Evolutionary conservation across 495 filamentous ascomycete species (phyloP), one percentile per base, ranked within the genome.

Genomic region (Penicillium coffeae): DNA sequence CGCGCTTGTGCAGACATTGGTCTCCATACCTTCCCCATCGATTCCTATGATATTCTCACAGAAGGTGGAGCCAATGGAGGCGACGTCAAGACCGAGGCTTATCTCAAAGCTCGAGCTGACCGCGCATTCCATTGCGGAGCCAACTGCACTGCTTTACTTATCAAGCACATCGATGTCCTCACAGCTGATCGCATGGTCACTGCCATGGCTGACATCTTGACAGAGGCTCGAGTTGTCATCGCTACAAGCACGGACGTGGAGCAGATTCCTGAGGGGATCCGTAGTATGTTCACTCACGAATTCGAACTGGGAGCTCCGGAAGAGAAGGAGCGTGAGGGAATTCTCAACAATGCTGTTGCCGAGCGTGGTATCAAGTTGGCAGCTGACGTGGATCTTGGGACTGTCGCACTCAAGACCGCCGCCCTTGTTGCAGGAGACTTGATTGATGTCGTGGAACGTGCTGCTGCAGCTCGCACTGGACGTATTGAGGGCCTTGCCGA

Each of bases 241-340:
- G 93, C 90, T 9, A 98, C 93, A 3, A 96, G 92, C 1, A 95
- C 88, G 3, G 90, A 96, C 58, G 83, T 96, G 5, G 94, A 96
- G 51, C 91, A 96, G 56, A 79, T 98, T 6, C 86, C 90, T 0
- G 91, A 96, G 50, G 89, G 86, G 3, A 83, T 96, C 15, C 80
- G 93, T 32, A 87, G 88, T 16, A 76, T 97, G 13, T 96, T 98
- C 66, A 95, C 88, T 0, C 94, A 98, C 49, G 93, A 98, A 66
- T 80, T 98, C 40, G 94, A 97, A 65, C 86, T 97, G 76, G 79
- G 74, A 46, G 94, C 93, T 0, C 93, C 93, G 0, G 91, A 96
- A 58, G 93, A 98, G 62, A 84, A 82, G 14, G 94, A 97, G 62
- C 76, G 93, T 62, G 89, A 95, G 70, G 90, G 87, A 10, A 88